Conservation (phyloP, 2,329 filamentous ascomycete genomes). For the Exophiala aquamarina region DNA sequence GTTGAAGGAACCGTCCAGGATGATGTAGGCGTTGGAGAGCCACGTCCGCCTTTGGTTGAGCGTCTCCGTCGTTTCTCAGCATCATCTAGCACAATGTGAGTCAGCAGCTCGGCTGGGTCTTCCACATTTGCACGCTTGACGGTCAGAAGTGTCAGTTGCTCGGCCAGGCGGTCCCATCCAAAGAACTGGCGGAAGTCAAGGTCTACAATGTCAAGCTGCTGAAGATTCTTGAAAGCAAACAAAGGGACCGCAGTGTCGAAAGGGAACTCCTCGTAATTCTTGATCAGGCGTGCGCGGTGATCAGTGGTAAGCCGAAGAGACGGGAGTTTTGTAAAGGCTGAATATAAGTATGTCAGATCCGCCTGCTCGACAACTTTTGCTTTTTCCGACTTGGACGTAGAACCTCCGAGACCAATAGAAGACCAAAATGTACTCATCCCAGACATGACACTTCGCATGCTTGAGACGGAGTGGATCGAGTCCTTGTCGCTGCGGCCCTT, state of each 20-base stretch:
- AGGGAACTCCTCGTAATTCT: conserved; percentile 94
- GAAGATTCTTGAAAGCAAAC: conserved; percentile 96
- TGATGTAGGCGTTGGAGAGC: conserved; percentile 67
- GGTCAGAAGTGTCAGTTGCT: conserved; percentile 85
- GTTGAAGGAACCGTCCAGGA: conserved; percentile 63
- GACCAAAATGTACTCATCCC: conserved; percentile 94
- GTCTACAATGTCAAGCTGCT: conserved; percentile 88
- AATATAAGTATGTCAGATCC: conserved; percentile 95
- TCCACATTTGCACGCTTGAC: conserved; percentile 85
- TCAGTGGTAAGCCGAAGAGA: conserved; percentile 89
- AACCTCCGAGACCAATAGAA: conserved; percentile 77
- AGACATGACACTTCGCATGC: conserved; percentile 95
- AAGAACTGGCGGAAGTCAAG: conserved; percentile 97
- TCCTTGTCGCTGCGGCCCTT: conserved; percentile 80
- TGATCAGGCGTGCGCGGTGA: conserved; percentile 83
- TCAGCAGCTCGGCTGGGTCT: conserved; percentile 84
- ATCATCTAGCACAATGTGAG: conserved; percentile 92
- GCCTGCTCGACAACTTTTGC: conserved; percentile 82
- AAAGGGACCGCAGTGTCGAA: conserved; percentile 96
- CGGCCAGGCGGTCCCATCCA: conserved; percentile 91
- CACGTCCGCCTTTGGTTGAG: conserved; percentile 70
- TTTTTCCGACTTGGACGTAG: conserved; percentile 79
- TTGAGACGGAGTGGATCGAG: conserved; percentile 93
- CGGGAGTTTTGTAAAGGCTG: conserved; percentile 96
- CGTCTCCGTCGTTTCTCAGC: conserved; percentile 88